Evolutionary conservation across 2,329 filamentous ascomycete genomes (phyloP).

Genomic region (Neonectria magnoliae): DNA sequence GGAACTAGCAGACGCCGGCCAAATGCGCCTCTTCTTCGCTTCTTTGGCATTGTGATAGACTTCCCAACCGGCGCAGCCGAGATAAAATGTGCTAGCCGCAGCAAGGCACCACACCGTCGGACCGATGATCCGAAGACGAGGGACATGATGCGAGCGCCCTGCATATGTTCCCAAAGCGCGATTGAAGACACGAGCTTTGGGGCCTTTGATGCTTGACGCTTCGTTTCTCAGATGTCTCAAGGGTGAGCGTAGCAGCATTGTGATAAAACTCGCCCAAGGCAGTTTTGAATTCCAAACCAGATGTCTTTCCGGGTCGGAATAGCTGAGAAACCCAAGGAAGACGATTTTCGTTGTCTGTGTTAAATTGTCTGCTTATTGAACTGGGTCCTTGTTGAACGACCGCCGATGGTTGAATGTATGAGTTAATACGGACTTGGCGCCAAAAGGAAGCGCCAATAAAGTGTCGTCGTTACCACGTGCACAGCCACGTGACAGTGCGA

Average conservation of each 20-base stretch:
- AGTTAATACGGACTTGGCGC: too few species aligned
- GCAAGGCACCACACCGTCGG: slow-evolving; percentile 9
- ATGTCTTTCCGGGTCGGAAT: background rate
- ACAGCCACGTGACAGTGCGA: too few species aligned
- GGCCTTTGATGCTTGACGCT: background rate
- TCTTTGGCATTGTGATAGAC: slow-evolving; percentile 7
- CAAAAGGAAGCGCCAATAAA: too few species aligned
- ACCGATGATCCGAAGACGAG: background rate
- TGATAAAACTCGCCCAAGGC: background rate
- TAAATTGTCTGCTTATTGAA: too few species aligned
- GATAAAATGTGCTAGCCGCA: slow-evolving; percentile 5
- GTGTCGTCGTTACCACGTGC: too few species aligned
- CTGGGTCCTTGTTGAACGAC: too few species aligned
- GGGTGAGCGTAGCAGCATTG: background rate
- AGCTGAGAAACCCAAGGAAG: too few species aligned
- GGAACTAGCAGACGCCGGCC: background rate
- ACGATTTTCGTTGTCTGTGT: too few species aligned
- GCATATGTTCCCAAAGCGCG: background rate
- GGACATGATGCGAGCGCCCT: background rate
- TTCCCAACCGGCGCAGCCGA: slow-evolving; percentile 9
- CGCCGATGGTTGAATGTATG: too few species aligned
- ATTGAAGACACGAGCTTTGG: background rate
- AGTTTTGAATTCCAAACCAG: background rate
- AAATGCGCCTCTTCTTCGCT: background rate
- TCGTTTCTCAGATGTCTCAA: background rate